Conservation (phyloP, 306 rosid genomes). For the Styphnolobium japonicum region DNA sequence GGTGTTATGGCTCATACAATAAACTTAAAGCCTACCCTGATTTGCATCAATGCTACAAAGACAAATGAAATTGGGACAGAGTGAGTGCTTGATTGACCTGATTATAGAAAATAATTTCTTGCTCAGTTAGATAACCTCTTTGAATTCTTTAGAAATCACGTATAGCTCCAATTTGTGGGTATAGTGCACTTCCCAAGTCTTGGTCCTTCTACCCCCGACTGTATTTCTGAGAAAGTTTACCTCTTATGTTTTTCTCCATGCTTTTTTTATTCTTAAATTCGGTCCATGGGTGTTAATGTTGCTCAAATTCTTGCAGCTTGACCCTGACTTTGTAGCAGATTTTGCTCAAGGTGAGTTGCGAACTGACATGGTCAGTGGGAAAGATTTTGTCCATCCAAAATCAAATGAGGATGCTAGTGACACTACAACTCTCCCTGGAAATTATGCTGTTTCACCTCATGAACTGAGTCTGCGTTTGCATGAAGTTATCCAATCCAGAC, state of each 20-base stretch:
- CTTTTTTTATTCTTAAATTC: not conserved
- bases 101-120: not conserved
- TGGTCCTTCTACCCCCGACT: not conserved
- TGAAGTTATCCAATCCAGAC: constrained; percentile 68
- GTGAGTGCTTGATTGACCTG: not conserved
- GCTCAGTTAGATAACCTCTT: not conserved
- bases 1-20: not conserved
- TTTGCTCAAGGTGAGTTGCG: constrained; percentile 65
- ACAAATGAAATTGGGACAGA: not conserved
- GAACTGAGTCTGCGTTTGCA: constrained; percentile 72
- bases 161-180: not conserved
- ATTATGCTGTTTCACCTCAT: constrained; percentile 72
- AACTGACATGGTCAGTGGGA: constrained; percentile 34
- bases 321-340: constrained; percentile 57
- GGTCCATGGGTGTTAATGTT: constrained; percentile 20
- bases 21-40: not conserved
- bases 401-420: constrained; percentile 36
- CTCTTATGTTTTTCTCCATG: not conserved
- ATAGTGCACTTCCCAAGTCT: not conserved
- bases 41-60: not conserved
- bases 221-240: not conserved
- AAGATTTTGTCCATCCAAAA: constrained; percentile 16
- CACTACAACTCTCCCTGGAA: constrained; percentile 33
- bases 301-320: constrained; percentile 52
- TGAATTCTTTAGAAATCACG: not conserved